These are phyloP conservation scores for Cytospora piceicola DNA, from an alignment of 2,329 filamentous ascomycete genomes.

Conservation along the genomic window DNA sequence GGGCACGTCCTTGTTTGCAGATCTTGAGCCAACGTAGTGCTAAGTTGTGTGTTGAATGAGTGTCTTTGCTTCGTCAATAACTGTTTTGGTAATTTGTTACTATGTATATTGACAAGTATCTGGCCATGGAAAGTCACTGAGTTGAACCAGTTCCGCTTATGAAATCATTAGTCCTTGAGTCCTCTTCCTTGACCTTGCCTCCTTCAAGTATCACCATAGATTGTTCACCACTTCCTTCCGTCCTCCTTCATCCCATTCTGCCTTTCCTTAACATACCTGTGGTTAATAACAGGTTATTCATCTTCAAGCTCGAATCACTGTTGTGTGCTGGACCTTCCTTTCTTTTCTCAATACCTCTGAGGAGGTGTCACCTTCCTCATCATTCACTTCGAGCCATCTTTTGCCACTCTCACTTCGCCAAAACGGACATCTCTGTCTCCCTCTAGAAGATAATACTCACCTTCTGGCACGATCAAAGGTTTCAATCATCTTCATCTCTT, in stretches of 20 bases:
- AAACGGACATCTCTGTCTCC: not conserved
- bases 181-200: not conserved
- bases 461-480: not conserved
- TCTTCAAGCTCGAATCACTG: not conserved
- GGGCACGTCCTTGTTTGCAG: not conserved
- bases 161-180: not conserved
- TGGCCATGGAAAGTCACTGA: not conserved
- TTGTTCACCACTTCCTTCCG: not conserved
- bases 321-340: not conserved
- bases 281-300: not conserved
- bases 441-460: not conserved
- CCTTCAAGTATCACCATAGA: not conserved
- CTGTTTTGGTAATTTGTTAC: not conserved
- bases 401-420: not conserved
- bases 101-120: not conserved
- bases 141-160: not conserved
- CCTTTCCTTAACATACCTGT: not conserved
- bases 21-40: not conserved
- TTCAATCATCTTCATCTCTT: slow-evolving; percentile 9
- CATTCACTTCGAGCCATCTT: not conserved
- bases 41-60: not conserved
- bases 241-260: not conserved
- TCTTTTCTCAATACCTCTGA: not conserved
- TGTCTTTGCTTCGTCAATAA: not conserved
- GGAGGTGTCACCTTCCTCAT: not conserved